Evolutionary conservation across 495 filamentous ascomycete genomes (phyloP), one percentile per base, ranked within the genome.

Genomic region (Penicillium angulare): DNA sequence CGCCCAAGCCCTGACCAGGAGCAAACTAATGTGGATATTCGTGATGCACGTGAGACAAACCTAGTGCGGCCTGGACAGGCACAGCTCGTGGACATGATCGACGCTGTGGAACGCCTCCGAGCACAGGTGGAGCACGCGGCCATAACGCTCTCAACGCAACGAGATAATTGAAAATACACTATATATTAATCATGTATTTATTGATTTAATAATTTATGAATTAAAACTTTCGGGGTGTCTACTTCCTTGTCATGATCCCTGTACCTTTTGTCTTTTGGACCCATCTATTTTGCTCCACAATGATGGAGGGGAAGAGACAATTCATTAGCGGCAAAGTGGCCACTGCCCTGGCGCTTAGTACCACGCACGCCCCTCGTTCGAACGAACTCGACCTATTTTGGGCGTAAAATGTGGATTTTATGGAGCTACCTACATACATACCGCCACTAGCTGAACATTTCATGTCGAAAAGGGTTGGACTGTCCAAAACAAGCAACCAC

Each of bases 91-190:
- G 67, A 68, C 54, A 55, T 73, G 61, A 63, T 72, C 53, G 61
- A 68, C 56, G 66, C 67, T 35, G 51, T 75, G 47, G 69, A 75
- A 61, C 65, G 61, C 50, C 59, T 75, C 45, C 68, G 68, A 48
- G 59, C 45, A 35, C 69, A 75, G 58, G 66, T 73, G 62, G 71
- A 70, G 54, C 65, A 65, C 48, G 59, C 67, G 24, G 57, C 55
- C 15, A 58, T 66, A 20, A 57, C 57, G 7, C 21, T 65, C 40
- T 55, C 61, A 15, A 44, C 59, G 24, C 60, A 57, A 23, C 56
- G 53, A 34, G 38, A 41, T 33, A 45, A 42, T 1, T 44, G n/a
- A n/a, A 20, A 21, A 43, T 39, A 31, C 12, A 10, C 33, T 8
- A 13, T 20, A 20, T 23, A 27, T 34, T 24, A 20, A 36, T 43